phyloP scores from a whole-genome alignment of 805 yeast genomes.

The Pichia kluyveri region DNA sequence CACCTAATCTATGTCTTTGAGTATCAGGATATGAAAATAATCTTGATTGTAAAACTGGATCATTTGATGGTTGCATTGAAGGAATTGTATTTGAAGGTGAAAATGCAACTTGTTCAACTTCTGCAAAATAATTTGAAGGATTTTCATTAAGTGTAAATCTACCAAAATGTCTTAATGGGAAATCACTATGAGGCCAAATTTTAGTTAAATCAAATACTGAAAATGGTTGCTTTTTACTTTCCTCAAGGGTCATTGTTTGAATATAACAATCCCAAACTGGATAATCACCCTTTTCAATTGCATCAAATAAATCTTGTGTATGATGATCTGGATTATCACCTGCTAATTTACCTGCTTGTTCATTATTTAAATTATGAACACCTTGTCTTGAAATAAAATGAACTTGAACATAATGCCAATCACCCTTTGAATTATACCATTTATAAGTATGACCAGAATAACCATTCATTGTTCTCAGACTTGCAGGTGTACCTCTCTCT shows the following conservation, averaged over 20 bases:
- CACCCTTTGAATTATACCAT: slow-evolving; percentile 68
- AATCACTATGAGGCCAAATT: slow-evolving; percentile 84
- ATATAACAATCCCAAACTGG: slow-evolving; percentile 84
- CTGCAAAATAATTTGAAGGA: slow-evolving; percentile 82
- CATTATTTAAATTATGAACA: slow-evolving; percentile 40
- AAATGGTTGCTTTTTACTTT: slow-evolving; percentile 67
- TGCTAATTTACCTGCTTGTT: slow-evolving; percentile 57
- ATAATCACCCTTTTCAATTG: slow-evolving; percentile 66
- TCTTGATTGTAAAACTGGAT: slow-evolving; percentile 77
- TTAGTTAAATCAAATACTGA: slow-evolving; percentile 87
- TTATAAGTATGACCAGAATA: slow-evolving; percentile 80
- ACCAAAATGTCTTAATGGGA: slow-evolving; percentile 83
- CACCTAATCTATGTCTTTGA: slow-evolving; percentile 73
- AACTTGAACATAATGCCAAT: slow-evolving; percentile 72
- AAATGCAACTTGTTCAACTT: slow-evolving; percentile 78
- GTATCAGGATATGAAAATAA: slow-evolving; percentile 80
- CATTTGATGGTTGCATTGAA: slow-evolving; percentile 73
- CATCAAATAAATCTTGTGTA: slow-evolving; percentile 69
- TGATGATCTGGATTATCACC: slow-evolving; percentile 80
- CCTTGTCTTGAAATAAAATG: slow-evolving; percentile 61
- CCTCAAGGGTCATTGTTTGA: slow-evolving; percentile 79
- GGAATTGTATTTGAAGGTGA: slow-evolving; percentile 83
- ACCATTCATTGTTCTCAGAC: slow-evolving; percentile 73
- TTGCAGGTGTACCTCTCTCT: slow-evolving; percentile 76
- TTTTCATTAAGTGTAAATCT: slow-evolving; percentile 70